These are phyloP conservation scores for Breynia disticha DNA, from an alignment of 441 rosid species.

Conservation along the genomic window DNA sequence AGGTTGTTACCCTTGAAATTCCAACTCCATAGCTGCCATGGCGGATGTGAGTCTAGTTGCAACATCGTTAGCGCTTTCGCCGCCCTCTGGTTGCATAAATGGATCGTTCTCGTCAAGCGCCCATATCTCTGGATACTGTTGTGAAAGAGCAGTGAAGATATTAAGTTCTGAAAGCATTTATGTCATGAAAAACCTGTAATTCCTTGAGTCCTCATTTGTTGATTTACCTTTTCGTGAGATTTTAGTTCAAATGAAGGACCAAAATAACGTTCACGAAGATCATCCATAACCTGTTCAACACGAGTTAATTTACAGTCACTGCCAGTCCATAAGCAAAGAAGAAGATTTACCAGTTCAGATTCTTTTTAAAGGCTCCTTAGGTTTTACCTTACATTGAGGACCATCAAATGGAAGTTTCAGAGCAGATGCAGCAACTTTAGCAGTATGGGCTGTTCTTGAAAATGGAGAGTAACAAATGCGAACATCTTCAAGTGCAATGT, in stretches of 20 bases:
- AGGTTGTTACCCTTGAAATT: conserved; percentile 47
- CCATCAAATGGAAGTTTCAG: conserved; percentile 58
- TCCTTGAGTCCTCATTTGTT: not conserved
- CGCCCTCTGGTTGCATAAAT: conserved; percentile 54
- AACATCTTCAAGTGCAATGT: conserved; percentile 42
- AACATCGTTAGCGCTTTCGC: conserved; percentile 85
- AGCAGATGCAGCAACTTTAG: conserved; percentile 58
- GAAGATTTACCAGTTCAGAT: no score
- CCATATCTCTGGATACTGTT: conserved; percentile 78
- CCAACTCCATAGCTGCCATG: conserved; percentile 45
- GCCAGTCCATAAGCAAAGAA: conserved; percentile 4
- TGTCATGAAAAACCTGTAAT: not conserved
- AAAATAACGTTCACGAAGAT: conserved; percentile 83
- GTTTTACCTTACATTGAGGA: conserved; percentile 76
- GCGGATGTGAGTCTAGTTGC: conserved; percentile 60
- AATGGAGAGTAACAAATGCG: conserved; percentile 88
- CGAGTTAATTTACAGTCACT: conserved; percentile 7
- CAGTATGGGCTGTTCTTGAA: conserved; percentile 79
- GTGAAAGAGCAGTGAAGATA: conserved; percentile 3
- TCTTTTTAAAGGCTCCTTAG: no score
- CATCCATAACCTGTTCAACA: conserved; percentile 50
- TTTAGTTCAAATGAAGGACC: conserved; percentile 77
- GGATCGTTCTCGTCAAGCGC: conserved; percentile 82
- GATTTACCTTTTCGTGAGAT: conserved; percentile 71
- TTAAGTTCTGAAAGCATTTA: not conserved